Evolutionary conservation across 2,329 filamentous ascomycete species (phyloP).

Genomic region (Hypoxylon sp.): DNA sequence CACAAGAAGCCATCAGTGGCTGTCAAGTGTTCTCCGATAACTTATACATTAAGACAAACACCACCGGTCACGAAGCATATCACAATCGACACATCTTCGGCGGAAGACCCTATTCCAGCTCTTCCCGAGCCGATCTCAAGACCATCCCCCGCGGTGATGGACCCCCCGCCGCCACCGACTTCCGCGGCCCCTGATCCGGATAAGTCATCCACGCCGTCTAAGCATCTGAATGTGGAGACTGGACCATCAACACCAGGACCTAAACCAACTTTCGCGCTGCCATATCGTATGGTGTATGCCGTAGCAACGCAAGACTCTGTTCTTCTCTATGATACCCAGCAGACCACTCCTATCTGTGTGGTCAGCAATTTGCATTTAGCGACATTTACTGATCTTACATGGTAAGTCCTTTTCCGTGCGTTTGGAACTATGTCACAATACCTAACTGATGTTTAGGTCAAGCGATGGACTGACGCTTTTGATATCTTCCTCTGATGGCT

Average conservation of each 20-base stretch:
- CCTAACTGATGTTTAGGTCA: constrained; percentile 66
- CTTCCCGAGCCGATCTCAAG: constrained; percentile 84
- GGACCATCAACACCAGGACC: constrained; percentile 67
- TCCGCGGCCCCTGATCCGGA: constrained; percentile 59
- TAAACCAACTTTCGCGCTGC: constrained; percentile 81
- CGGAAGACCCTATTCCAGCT: constrained; percentile 83
- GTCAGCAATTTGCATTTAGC: constrained; percentile 98
- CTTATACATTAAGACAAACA: constrained; percentile 81
- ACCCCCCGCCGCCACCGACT: constrained; percentile 78
- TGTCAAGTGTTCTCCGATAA: constrained; percentile 90
- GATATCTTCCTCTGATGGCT: constrained; percentile 98
- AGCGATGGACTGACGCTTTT: constrained; percentile 82
- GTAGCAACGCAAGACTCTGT: constrained; percentile 97
- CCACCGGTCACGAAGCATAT: constrained; percentile 83
- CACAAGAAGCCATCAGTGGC: constrained; percentile 99
- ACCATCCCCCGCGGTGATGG: constrained; percentile 75
- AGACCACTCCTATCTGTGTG: constrained; percentile 90
- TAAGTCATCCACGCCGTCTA: constrained; percentile 67
- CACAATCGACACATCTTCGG: constrained; percentile 91
- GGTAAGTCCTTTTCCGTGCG: constrained; percentile 67
- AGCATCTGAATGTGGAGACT: constrained; percentile 58
- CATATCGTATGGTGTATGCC: constrained; percentile 95
- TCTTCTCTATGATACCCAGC: constrained; percentile 95
- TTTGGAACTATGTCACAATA: not conserved
- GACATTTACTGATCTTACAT: constrained; percentile 95